These are phyloP conservation scores for Coelastrella sp. DNA, from an alignment of 139 green algal genomes.

Conservation along the genomic window DNA sequence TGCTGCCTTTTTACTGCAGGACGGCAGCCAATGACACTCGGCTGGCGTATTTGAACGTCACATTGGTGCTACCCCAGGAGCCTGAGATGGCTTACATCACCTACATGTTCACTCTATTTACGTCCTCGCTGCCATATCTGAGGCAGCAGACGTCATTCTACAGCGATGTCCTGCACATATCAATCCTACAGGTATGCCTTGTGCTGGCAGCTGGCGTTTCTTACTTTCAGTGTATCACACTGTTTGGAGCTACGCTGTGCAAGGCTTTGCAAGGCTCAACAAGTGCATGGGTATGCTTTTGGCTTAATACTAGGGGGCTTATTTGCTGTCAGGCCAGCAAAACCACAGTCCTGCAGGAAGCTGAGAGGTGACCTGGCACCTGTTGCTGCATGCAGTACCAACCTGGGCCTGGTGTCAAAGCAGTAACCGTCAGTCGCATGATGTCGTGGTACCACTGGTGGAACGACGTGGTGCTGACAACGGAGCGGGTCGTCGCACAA, in stretches of 20 bases:
- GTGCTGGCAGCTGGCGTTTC: not conserved
- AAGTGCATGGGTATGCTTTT: too few relatives aligned
- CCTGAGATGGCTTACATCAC: slow-evolving; percentile 46
- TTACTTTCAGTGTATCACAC: too few relatives aligned
- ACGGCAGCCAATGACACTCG: slow-evolving; percentile 15
- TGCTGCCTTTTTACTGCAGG: not conserved
- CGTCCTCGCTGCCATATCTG: slow-evolving; percentile 28
- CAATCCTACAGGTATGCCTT: slow-evolving; percentile 25
- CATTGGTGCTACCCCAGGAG: slow-evolving; percentile 29
- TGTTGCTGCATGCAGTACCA: slow-evolving; percentile 22
- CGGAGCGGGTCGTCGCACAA: not conserved
- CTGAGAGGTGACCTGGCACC: not conserved
- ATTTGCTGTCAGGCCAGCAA: too few relatives aligned
- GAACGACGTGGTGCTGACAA: slow-evolving; percentile 32
- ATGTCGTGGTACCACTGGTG: slow-evolving; percentile 25
- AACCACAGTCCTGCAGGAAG: not conserved
- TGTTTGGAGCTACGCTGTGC: too few relatives aligned
- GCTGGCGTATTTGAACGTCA: slow-evolving; percentile 33
- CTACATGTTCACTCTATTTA: slow-evolving; percentile 48
- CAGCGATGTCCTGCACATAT: slow-evolving; percentile 40
- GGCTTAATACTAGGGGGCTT: too few relatives aligned
- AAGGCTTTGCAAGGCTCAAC: too few relatives aligned
- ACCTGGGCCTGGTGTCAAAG: slow-evolving; percentile 22
- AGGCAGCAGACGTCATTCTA: slow-evolving; percentile 37
- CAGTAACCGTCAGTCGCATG: slow-evolving; percentile 3